phyloP scores from a whole-genome alignment of 495 filamentous ascomycete species.

The Talaromyces proteolyticus region DNA sequence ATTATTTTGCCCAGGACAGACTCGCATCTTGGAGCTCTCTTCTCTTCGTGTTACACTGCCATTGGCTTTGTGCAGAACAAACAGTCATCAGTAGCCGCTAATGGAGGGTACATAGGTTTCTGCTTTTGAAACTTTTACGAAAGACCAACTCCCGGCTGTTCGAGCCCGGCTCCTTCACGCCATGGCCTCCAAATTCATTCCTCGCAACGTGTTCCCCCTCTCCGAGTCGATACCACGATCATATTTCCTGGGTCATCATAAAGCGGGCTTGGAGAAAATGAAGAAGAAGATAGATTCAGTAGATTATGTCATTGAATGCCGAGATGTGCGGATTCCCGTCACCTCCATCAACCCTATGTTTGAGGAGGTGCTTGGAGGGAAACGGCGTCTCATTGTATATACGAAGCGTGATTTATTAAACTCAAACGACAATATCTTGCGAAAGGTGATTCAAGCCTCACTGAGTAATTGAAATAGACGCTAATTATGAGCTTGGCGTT shows the following conservation, averaged over 20 bases:
- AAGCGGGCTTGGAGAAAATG: conserved; percentile 77
- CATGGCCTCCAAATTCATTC: conserved; percentile 50
- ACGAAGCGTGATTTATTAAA: conserved; percentile 80
- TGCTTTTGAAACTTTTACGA: neutral
- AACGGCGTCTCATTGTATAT: conserved; percentile 77
- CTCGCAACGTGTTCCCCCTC: conserved; percentile 63
- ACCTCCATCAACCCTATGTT: conserved; percentile 89
- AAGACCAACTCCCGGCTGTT: neutral
- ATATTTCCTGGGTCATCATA: conserved; percentile 97
- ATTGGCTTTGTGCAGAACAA: too few relatives aligned
- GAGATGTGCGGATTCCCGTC: conserved; percentile 85
- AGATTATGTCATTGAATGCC: conserved; percentile 89
- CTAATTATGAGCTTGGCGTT: conserved; percentile 1
- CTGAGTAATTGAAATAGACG: neutral
- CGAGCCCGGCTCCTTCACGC: neutral
- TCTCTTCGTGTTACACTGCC: too few relatives aligned
- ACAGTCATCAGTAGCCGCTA: too few relatives aligned
- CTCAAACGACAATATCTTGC: conserved; percentile 7
- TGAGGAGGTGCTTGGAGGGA: conserved; percentile 64
- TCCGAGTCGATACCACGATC: conserved; percentile 73
- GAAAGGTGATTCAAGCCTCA: conserved; percentile 1
- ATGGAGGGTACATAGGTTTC: too few relatives aligned
- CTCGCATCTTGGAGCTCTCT: too few relatives aligned
- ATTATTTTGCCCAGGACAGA: too few relatives aligned
- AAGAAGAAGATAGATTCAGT: conserved; percentile 73